Conservation (phyloP, 345 rosid species). For the Euphorbia tirucalli region DNA sequence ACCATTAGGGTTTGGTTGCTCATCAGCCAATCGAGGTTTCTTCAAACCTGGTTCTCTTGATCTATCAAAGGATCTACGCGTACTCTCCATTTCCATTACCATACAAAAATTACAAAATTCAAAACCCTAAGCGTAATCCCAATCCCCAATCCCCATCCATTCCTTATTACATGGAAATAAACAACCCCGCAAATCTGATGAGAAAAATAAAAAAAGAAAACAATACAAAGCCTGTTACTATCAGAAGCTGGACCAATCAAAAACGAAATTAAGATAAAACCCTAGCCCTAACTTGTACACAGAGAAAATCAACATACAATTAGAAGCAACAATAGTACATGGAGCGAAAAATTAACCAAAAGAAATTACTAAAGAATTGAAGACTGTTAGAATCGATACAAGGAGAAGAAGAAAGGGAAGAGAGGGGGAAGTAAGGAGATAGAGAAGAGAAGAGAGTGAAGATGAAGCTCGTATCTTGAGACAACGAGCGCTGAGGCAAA, state of each 20-base stretch:
- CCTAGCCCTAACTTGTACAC: constrained; percentile 5
- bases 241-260: not conserved
- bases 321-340: not conserved
- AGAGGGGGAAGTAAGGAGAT: not conserved
- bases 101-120: not conserved
- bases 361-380: not conserved
- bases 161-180: constrained; percentile 11
- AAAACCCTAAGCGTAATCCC: constrained; percentile 30
- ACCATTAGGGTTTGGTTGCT: constrained; percentile 33
- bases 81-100: constrained; percentile 60
- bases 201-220: not conserved
- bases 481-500: not conserved
- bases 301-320: not conserved
- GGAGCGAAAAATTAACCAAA: not conserved
- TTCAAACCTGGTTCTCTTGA: constrained; percentile 67
- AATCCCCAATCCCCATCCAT: constrained; percentile 10
- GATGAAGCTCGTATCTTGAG: not conserved
- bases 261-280: not conserved
- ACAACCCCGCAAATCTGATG: not conserved
- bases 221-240: not conserved
- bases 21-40: constrained; percentile 66
- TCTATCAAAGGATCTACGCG: constrained; percentile 85
- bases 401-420: not conserved
- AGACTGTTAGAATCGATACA: not conserved
- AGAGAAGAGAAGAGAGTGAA: not conserved